Evolutionary conservation across 2,329 filamentous ascomycete species (phyloP), one percentile per base, ranked within the genome.

Genomic region (Emergomyces orientalis): DNA sequence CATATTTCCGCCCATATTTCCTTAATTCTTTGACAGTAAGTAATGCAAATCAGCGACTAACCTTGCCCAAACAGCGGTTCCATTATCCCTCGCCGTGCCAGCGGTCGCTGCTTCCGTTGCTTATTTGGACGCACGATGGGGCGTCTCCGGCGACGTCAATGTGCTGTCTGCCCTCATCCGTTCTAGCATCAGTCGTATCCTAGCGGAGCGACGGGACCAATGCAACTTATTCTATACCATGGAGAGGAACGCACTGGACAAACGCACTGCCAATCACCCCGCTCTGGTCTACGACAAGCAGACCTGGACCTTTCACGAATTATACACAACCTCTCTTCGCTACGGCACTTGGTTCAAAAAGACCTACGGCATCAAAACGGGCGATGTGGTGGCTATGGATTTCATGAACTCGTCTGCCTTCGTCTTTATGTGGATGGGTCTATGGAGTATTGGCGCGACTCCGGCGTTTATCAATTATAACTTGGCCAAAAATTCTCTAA

Each of bases 381-480:
- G 84, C 54, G 89, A 95, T 60, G 85, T 96, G 41, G 88, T 96
- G 22, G 90, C 89, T 9, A 81, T 96, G 68, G 83, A 94, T 73
- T 89, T 90, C 67, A 87, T 88, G 75, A 96, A 96, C 72, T 89
- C 86, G 49, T 86, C 90, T n/a, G 81, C 82, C 2, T 93, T 91
- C 70, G 70, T 93, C 34, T 89, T 92, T 71, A 66, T 95, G 9
- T 84, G 87, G 81, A 79, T 92, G 62, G 91, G 87, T 0, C 76
- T 96, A 39, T 96, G 90, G 90, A 85, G 87, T 37, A 85, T 96
- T 63, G 91, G 91, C 13, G 91, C 89, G 0, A 86, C 86, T 62
- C 90, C 91, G 0, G 91, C 91, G 0, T 90, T 94, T 69, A 88
- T 96, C 76, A 96, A 96, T 75, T 93, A 92, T 76, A 94, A 94